Base-by-base conservation (phyloP, 1,284 basidiomycete genomes). In the Sphagnurus paluster region DNA sequence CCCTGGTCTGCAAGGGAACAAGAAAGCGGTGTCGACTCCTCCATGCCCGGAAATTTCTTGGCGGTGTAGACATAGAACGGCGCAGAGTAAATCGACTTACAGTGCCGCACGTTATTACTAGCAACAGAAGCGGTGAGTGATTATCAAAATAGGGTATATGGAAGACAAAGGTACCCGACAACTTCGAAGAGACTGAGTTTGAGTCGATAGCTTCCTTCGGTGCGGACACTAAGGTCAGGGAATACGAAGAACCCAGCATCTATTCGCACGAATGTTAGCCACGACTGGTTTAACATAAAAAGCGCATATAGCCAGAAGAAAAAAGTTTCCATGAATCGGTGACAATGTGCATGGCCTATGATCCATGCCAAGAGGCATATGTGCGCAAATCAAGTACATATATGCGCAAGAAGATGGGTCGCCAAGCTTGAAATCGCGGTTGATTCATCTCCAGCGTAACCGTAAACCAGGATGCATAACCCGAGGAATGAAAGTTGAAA, bases 101-200 rank as follows among this genome's bases (percentile, higher is more conserved):
- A 94, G 64, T 93, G 91, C 46, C 84, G 82, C 14, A 93, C 89
- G 51, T 85, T 84, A 54, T 87, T 83, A 25, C 89, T 90, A 10
- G 63, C n/a, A 14, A n/a, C 16, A 14, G 5, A 11, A 14, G 30
- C n/a, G 43, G 26, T 11, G 37, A 39, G 26, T 25, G 17, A 30
- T 17, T n/a, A 45, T 35, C 32, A 13, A 19, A 13, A 40, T 11
- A 17, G n/a, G 5, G 21, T 21, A 24, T 25, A 29, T 8, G 25
- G 17, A 14, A 13, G 24, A 8, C 35, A 34, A 44, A 32, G 16
- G 46, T 60, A 93, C 89, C 88, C 89, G 42, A 95, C 89, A 44
- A 97, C 93, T 69, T 98, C 95, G 62, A 91, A 98, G 52, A 98
- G 66, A 57, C 87, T 90, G 47, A 97, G 77, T 69, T 97, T 98